phyloP scores from a whole-genome alignment of 2,329 filamentous ascomycete genomes.

The Ophidiomyces ophidiicola region DNA sequence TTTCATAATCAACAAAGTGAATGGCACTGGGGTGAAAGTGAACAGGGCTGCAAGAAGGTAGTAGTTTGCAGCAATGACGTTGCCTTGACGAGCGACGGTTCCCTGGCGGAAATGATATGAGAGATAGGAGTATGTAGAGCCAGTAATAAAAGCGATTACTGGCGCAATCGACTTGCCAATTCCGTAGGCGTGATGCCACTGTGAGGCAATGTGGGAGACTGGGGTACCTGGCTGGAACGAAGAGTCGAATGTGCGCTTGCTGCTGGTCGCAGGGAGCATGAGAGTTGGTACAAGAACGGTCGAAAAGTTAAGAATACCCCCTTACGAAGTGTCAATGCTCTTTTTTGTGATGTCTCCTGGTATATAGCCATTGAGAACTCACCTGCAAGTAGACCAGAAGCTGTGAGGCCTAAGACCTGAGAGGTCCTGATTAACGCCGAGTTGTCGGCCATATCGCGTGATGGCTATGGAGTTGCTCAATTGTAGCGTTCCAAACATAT shows the following conservation, averaged over 20 bases:
- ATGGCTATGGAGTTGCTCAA: neutral
- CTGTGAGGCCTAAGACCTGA: conserved; percentile 13
- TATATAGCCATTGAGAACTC: neutral
- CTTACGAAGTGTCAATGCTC: conserved; percentile 5
- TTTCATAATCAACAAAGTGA: conserved; percentile 22
- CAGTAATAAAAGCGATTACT: conserved; percentile 41
- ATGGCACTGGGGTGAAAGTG: conserved; percentile 26
- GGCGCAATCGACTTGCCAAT: conserved; percentile 44
- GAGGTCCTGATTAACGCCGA: conserved; percentile 11
- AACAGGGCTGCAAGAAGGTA: conserved; percentile 23
- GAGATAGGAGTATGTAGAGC: conserved; percentile 39
- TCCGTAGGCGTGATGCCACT: conserved; percentile 27
- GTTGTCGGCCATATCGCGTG: conserved; percentile 8
- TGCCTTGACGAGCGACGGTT: conserved; percentile 11
- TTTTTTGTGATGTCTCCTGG: neutral
- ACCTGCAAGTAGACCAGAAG: conserved; percentile 13
- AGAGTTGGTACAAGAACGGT: conserved; percentile 13
- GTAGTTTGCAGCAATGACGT: conserved; percentile 12
- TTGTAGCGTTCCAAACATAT: neutral
- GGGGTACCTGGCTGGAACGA: conserved; percentile 12
- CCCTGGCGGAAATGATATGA: conserved; percentile 19
- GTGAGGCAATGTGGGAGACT: conserved; percentile 21
- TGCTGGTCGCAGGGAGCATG: conserved; percentile 10
- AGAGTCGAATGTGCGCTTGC: conserved; percentile 13
- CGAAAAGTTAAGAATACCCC: conserved; percentile 13